These are phyloP conservation scores for Geotrichum citri-aurantii DNA, from an alignment of 1,139 yeast species.

Conservation along the genomic window DNA sequence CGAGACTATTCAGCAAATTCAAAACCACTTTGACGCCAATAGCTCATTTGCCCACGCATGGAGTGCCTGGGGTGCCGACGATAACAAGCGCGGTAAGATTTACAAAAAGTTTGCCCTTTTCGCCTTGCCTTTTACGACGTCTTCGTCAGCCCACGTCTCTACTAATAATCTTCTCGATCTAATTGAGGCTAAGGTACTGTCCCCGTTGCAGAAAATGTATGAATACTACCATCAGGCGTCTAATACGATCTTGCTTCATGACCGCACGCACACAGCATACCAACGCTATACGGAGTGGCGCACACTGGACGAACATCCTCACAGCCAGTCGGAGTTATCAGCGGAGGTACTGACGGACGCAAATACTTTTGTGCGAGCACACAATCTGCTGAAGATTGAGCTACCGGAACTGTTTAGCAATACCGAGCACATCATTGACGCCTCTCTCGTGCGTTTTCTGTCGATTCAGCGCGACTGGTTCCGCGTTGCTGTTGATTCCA, in stretches of 20 bases:
- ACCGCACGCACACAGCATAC: slow-evolving; percentile 2
- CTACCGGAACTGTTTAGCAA: slow-evolving; percentile 27
- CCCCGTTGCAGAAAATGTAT: slow-evolving; percentile 23
- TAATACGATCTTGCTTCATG: not conserved
- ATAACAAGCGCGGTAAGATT: not conserved
- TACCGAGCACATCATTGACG: slow-evolving; percentile 25
- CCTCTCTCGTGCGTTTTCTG: slow-evolving; percentile 23
- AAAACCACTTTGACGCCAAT: slow-evolving; percentile 25
- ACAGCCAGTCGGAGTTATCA: not conserved
- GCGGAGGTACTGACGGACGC: slow-evolving; percentile 18
- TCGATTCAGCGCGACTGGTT: slow-evolving; percentile 28
- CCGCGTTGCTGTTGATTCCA: slow-evolving; percentile 26
- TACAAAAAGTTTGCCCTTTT: slow-evolving; percentile 24
- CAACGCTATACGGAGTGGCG: slow-evolving; percentile 1
- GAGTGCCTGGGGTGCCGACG: slow-evolving; percentile 21
- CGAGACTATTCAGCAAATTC: slow-evolving; percentile 20
- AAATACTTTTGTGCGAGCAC: slow-evolving; percentile 26
- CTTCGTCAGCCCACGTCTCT: slow-evolving; percentile 24
- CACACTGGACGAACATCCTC: slow-evolving; percentile 3
- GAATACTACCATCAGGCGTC: not conserved
- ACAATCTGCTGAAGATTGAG: slow-evolving; percentile 28
- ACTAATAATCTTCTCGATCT: slow-evolving; percentile 22
- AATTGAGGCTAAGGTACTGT: slow-evolving; percentile 26
- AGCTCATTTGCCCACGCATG: slow-evolving; percentile 25
- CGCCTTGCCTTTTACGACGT: slow-evolving; percentile 24